A percentile compares a stretch with the other conserved stretches of the same genome.
Conservation (phyloP, 2,329 filamentous ascomycete species). For the Pseudogymnoascus sp. region DNA sequence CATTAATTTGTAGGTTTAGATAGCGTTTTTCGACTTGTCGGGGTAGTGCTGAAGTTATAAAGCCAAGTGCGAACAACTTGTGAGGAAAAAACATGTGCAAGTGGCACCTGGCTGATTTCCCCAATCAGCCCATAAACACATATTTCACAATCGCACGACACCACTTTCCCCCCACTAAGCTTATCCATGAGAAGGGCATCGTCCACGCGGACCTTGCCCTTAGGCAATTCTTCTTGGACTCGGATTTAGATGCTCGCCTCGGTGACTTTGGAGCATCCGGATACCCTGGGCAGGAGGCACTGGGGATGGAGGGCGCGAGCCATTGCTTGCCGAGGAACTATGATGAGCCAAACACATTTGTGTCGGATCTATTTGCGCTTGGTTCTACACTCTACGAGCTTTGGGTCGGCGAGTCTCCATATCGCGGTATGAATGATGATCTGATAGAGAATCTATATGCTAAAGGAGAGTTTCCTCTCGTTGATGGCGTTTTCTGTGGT, state of each 20-base stretch:
- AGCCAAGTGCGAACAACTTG: too few species aligned
- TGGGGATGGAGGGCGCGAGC: not conserved
- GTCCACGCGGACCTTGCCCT: not conserved
- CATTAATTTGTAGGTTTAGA: too few species aligned
- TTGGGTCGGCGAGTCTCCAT: not conserved
- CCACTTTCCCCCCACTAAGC: too few species aligned
- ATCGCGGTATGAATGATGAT: not conserved
- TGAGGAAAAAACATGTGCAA: too few species aligned
- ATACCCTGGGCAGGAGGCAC: not conserved
- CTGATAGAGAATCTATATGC: not conserved
- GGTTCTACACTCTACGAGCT: constrained; percentile 6
- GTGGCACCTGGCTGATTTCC: too few species aligned
- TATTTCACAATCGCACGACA: too few species aligned
- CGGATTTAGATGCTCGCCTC: not conserved
- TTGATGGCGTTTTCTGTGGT: not conserved
- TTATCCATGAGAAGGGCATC: not conserved
- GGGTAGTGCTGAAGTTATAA: too few species aligned
- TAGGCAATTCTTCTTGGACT: not conserved
- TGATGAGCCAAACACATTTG: not conserved
- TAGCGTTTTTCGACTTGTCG: too few species aligned
- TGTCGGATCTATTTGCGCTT: not conserved
- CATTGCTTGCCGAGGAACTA: not conserved
- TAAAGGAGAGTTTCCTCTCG: not conserved
- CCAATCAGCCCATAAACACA: too few species aligned
- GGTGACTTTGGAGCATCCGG: not conserved